Conservation (phyloP, 345 rosid species). For the Hibiscus trionum region DNA sequence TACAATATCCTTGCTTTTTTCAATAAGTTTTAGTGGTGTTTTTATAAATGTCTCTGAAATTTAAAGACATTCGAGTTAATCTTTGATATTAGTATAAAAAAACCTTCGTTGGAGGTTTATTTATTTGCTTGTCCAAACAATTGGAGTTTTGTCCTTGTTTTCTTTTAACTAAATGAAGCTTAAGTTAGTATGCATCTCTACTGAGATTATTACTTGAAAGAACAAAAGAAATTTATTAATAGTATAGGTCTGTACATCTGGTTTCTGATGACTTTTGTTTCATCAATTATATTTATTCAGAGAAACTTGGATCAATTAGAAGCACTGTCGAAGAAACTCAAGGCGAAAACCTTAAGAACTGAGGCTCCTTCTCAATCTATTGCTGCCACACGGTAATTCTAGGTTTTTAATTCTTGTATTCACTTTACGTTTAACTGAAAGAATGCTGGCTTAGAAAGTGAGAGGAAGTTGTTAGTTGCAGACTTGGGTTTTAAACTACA, state of each 20-base stretch:
- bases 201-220: not conserved
- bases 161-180: not conserved
- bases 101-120: not conserved
- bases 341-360: slow-evolving; percentile 71
- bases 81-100: not conserved
- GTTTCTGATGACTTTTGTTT: slow-evolving; percentile 12
- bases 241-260: not conserved
- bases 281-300: slow-evolving; percentile 33
- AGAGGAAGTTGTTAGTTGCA: slow-evolving; percentile 4
- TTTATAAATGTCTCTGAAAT: not conserved
- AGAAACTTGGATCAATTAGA: slow-evolving; percentile 93
- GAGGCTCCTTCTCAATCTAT: slow-evolving; percentile 94
- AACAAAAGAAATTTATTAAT: not conserved
- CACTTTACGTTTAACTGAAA: not conserved
- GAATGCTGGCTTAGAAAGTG: not conserved
- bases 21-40: not conserved
- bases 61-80: not conserved
- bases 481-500: not conserved
- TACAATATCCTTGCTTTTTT: not conserved
- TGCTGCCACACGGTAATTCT: slow-evolving; percentile 80
- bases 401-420: not conserved
- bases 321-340: slow-evolving; percentile 94
- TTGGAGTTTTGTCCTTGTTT: not conserved
- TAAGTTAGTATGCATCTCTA: not conserved
- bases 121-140: not conserved